These are phyloP conservation scores for Chaetomium tenue DNA, from an alignment of 495 filamentous ascomycete genomes.

Conservation along the genomic window DNA sequence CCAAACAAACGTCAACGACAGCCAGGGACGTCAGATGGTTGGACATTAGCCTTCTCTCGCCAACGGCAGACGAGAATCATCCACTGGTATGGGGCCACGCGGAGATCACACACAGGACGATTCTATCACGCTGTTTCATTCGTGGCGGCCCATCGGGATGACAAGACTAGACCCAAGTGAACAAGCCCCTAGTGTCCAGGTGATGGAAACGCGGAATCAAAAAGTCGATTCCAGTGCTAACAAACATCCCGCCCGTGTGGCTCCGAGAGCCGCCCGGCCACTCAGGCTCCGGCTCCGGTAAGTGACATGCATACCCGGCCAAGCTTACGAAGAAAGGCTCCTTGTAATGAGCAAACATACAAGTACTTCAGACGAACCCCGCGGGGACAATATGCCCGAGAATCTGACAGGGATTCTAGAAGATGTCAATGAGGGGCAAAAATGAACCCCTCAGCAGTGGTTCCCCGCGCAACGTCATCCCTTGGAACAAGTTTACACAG, in stretches of 20 bases:
- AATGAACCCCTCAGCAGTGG: background rate
- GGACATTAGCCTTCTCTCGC: background rate
- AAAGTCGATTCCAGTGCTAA: background rate
- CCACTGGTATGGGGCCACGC: conserved; percentile 17
- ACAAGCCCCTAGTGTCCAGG: background rate
- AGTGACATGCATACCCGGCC: too few relatives aligned
- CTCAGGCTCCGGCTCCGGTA: too few relatives aligned
- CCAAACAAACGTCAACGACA: background rate
- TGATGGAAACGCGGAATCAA: background rate
- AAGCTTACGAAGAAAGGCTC: too few relatives aligned
- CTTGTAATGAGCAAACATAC: background rate
- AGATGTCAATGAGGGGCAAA: background rate
- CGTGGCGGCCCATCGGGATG: background rate
- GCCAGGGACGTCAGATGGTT: background rate
- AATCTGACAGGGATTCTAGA: background rate
- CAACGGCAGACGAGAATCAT: background rate
- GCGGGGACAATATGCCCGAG: background rate
- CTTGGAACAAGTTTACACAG: background rate
- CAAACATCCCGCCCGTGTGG: background rate
- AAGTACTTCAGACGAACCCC: background rate
- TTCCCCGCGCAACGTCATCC: conserved; percentile 5
- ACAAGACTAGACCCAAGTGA: background rate
- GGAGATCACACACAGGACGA: conserved; percentile 11
- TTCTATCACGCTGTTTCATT: background rate
- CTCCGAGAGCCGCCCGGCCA: background rate